Evolutionary conservation across 805 yeast genomes (phyloP).

Genomic region (Tetrapisispora arboricola): DNA sequence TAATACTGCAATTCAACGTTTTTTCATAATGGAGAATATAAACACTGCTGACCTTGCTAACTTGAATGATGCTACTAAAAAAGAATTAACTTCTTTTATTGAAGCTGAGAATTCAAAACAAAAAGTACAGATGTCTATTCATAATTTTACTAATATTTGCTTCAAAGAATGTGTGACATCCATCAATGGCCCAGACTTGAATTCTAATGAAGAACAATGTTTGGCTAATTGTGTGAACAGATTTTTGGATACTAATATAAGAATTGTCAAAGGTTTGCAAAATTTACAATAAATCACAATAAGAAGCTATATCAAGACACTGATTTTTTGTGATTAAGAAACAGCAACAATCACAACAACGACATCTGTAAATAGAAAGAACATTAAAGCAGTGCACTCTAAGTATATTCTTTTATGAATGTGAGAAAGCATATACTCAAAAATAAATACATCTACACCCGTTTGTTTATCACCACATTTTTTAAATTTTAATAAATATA

Average conservation of each 20-base stretch:
- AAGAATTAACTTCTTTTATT: constrained; percentile 64
- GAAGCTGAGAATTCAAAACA: constrained; percentile 80
- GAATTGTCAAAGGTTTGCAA: constrained; percentile 53
- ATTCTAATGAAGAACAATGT: constrained; percentile 56
- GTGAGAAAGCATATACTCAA: too few relatives aligned
- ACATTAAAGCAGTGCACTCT: too few relatives aligned
- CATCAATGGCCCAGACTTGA: constrained; percentile 40
- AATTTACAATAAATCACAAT: constrained; percentile 14
- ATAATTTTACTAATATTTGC: constrained; percentile 81
- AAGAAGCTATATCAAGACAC: too few relatives aligned
- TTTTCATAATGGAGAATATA: constrained; percentile 25
- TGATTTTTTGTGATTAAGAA: too few relatives aligned
- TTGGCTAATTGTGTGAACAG: constrained; percentile 73
- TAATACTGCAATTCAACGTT: not conserved
- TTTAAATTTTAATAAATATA: not conserved
- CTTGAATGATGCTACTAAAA: constrained; percentile 59
- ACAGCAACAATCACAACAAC: too few relatives aligned
- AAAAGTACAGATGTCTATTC: constrained; percentile 79
- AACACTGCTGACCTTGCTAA: constrained; percentile 33
- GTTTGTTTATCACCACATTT: too few relatives aligned
- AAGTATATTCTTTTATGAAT: too few relatives aligned
- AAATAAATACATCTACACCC: too few relatives aligned
- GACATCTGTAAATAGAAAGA: too few relatives aligned
- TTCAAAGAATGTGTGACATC: constrained; percentile 69
- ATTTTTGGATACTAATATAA: constrained; percentile 78